Percentiles rank a stretch among this genome's conserved stretches.
Conservation (phyloP, 2,329 filamentous ascomycete genomes). For the Neopestalotiopsis sp. region DNA sequence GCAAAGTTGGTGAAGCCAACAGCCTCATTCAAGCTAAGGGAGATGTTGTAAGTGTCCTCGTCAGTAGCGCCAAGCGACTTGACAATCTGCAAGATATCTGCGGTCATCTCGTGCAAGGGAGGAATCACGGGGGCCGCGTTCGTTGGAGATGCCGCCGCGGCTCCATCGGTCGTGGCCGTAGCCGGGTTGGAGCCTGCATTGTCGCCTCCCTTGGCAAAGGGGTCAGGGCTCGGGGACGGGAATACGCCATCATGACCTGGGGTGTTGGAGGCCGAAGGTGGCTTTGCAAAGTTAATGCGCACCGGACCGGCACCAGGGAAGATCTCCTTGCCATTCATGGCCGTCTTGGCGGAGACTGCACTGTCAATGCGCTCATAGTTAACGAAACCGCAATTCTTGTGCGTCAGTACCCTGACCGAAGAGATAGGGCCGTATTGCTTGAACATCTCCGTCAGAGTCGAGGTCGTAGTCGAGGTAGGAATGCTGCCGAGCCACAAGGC, state of each 20-base stretch:
- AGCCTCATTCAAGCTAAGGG: slow-evolving; percentile 74
- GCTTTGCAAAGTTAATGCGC: slow-evolving; percentile 96
- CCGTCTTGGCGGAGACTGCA: slow-evolving; percentile 84
- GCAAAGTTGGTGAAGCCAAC: slow-evolving; percentile 75
- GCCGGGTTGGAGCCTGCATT: slow-evolving; percentile 43
- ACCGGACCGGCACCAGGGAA: slow-evolving; percentile 96
- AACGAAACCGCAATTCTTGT: slow-evolving; percentile 99
- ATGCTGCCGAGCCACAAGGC: slow-evolving; percentile 98
- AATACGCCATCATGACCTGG: slow-evolving; percentile 88
- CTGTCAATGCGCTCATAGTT: slow-evolving; percentile 94
- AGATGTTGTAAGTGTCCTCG: slow-evolving; percentile 77
- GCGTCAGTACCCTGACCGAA: slow-evolving; percentile 90
- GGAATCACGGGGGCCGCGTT: slow-evolving; percentile 68
- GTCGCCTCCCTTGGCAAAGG: slow-evolving; percentile 67
- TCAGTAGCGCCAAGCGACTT: slow-evolving; percentile 84
- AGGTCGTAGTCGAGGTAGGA: slow-evolving; percentile 93
- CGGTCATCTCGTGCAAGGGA: slow-evolving; percentile 76
- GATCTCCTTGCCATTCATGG: slow-evolving; percentile 95
- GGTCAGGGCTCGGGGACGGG: slow-evolving; percentile 89
- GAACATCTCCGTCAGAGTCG: slow-evolving; percentile 94
- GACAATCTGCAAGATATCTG: slow-evolving; percentile 85
- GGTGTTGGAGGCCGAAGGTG: slow-evolving; percentile 86
- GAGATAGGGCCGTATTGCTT: slow-evolving; percentile 89
- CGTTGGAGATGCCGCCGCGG: slow-evolving; percentile 38
- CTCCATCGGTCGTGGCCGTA: slow-evolving; percentile 43